Evolutionary conservation across 2,329 filamentous ascomycete species (phyloP), one percentile per base, ranked within the genome.

Genomic region (Claviceps sp.): DNA sequence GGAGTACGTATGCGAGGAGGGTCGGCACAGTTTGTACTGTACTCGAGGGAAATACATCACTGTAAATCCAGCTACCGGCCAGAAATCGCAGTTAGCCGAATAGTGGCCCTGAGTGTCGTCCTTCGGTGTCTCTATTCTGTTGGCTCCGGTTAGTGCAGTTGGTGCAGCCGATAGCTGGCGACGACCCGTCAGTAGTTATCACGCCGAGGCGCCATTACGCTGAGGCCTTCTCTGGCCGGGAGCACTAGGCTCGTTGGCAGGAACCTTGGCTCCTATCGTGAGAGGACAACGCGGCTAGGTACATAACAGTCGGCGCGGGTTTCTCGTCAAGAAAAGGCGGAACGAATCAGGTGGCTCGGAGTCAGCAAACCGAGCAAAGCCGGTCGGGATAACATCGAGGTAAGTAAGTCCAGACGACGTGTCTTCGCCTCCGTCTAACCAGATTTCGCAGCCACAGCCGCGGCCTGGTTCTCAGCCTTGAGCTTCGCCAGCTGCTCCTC

Each of bases 401-500:
- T 11, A 42, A 42, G 23, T 20, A 47, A 2, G 8, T 11, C 14
- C 13, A 22, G 34, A 47, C 34, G 34, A 16, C 22, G 3, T 37
- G 17, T 38, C 11, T 34, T 20, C 20, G 45, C 51, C 22, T 53
- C 49, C 44, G 50, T 57, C 58, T 67, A 66, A 51, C 61, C 61
- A 47, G 60, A 56, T 53, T 63, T 63, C 26, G 59, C 57, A 2
- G 63, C 45, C 34, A 17, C 63, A 6, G 62, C 64, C 17, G 64
- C 67, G n/a, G 76, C 76, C 44, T 69, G 65, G 52, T 82, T 72
- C 57, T 74, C 77, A 40, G 73, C 75, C 70, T 83, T 85, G 47
- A 85, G 71, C 52, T 74, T 74, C 29, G 76, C 68, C 50, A 86
- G 68, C 57, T 75, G 71, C 50, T 76, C 74, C 65, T 84, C 84